Evolutionary conservation across 1,284 basidiomycete genomes (phyloP).

Genomic region (Naganishia albida): DNA sequence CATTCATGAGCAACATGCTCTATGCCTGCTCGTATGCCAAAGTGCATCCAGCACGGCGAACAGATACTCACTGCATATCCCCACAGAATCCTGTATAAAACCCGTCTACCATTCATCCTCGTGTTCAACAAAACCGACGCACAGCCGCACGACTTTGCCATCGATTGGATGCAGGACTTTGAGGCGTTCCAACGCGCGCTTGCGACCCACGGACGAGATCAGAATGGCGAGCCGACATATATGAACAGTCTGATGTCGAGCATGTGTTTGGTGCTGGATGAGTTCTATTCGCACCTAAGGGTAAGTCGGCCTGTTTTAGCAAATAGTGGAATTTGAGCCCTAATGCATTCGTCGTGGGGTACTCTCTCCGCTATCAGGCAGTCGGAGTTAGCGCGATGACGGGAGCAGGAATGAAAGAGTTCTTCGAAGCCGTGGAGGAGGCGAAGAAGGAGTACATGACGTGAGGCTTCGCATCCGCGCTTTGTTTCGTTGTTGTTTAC

Average conservation of each 20-base stretch:
- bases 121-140: conserved; percentile 99
- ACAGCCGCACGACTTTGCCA: conserved; percentile 77
- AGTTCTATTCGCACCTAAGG: conserved; percentile 96
- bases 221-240: conserved; percentile 90
- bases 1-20: conserved; percentile 99
- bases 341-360: no score
- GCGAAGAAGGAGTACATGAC: conserved; percentile 84
- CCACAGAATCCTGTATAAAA: conserved; percentile 92
- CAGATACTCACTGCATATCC: no score
- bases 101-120: conserved; percentile 91
- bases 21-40: conserved; percentile 84
- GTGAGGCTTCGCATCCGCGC: conserved; percentile 56
- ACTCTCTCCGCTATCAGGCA: conserved; percentile 60
- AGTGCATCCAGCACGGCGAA: no score
- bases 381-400: conserved; percentile 96
- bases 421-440: conserved; percentile 85
- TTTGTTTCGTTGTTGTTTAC: conserved; percentile 17
- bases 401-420: conserved; percentile 85
- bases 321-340: background rate
- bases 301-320: conserved; percentile 53
- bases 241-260: conserved; percentile 99
- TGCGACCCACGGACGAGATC: conserved; percentile 68
- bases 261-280: conserved; percentile 97
- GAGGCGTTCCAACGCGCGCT: conserved; percentile 65
- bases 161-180: conserved; percentile 99